phyloP scores from a whole-genome alignment of 1,139 yeast genomes.

The Sugiyamaella sp. region DNA sequence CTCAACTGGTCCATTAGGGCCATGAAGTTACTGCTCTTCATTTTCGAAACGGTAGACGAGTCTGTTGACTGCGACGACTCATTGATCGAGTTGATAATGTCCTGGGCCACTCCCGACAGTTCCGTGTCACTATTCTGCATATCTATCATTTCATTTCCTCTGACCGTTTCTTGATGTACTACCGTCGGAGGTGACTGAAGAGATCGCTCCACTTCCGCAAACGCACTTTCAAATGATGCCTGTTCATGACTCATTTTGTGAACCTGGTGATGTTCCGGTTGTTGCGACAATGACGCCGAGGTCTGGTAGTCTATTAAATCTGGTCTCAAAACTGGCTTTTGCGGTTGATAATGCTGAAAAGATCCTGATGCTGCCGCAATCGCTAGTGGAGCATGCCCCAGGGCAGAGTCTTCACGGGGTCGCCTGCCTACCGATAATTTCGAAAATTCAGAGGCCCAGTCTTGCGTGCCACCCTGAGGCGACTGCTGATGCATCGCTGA shows the following conservation, averaged over 20 bases:
- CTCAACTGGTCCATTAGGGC: slow-evolving; percentile 45
- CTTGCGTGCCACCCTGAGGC: background rate
- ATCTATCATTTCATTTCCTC: slow-evolving; percentile 12
- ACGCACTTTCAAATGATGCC: slow-evolving; percentile 37
- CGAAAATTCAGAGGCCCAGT: slow-evolving; percentile 27
- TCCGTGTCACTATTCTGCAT: slow-evolving; percentile 28
- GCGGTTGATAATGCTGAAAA: slow-evolving; percentile 8
- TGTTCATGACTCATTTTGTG: slow-evolving; percentile 31
- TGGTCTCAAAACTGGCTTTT: background rate
- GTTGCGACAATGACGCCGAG: slow-evolving; percentile 25
- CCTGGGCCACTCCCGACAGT: slow-evolving; percentile 39
- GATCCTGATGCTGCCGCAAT: slow-evolving; percentile 8
- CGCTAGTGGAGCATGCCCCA: slow-evolving; percentile 12
- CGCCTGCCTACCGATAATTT: slow-evolving; percentile 8
- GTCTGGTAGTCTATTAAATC: slow-evolving; percentile 21
- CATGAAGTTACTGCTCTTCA: slow-evolving; percentile 44
- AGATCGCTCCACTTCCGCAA: slow-evolving; percentile 33
- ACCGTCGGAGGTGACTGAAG: slow-evolving; percentile 14
- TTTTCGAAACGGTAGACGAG: slow-evolving; percentile 37
- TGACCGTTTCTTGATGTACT: background rate
- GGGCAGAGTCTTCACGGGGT: background rate
- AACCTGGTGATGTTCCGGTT: slow-evolving; percentile 35
- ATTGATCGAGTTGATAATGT: slow-evolving; percentile 32
- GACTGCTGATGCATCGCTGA: slow-evolving; percentile 14
- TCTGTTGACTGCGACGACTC: slow-evolving; percentile 17